These are phyloP conservation scores for Saururus chinensis DNA, from an alignment of 164 flowering plant species.

Conservation along the genomic window DNA sequence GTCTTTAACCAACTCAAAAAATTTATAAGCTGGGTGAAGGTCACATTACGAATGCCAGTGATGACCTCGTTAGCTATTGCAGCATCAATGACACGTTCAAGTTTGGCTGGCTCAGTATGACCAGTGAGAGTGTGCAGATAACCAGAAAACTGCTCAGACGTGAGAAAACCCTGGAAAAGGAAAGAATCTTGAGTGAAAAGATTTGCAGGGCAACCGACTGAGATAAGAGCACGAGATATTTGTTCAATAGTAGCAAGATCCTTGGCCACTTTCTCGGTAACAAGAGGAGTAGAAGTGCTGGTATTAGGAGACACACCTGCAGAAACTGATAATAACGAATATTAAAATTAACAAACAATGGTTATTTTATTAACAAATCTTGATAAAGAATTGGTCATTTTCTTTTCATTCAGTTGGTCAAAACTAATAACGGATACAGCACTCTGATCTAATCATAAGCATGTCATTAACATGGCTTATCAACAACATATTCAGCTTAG, in stretches of 20 bases:
- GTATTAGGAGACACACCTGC: neutral
- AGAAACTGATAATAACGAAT: no score
- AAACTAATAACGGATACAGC: no score
- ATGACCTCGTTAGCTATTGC: neutral
- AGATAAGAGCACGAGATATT: neutral
- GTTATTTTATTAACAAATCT: no score
- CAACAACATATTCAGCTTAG: neutral
- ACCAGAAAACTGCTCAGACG: neutral
- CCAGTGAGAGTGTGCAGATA: neutral
- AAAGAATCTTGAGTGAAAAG: neutral
- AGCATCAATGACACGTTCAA: neutral
- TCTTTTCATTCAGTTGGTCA: no score
- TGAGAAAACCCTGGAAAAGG: neutral
- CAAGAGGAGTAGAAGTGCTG: neutral
- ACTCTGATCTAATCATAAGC: no score
- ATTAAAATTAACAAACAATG: no score
- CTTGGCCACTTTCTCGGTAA: neutral
- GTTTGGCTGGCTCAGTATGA: neutral
- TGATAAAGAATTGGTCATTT: no score
- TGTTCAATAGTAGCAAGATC: neutral
- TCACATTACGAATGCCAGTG: neutral
- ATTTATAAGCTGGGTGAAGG: neutral
- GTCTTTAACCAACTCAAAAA: neutral
- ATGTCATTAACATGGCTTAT: neutral
- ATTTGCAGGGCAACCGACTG: neutral